Evolutionary conservation across 305 asterid genomes (phyloP).

Genomic region (Fraxinus baroniana): DNA sequence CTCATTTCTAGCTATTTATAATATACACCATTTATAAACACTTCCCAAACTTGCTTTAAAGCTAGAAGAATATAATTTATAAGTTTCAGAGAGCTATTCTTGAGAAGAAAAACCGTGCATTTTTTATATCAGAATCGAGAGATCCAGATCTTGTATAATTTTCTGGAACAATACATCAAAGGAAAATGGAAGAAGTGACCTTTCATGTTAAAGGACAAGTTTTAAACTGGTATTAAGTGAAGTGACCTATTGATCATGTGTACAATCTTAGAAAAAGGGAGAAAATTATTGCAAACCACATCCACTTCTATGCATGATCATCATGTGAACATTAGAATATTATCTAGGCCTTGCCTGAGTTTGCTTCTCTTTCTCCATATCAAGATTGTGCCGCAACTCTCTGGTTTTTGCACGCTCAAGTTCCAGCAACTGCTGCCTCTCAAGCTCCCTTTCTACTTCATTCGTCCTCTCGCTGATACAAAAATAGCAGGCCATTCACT

Average conservation of each 20-base stretch:
- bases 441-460: conserved; percentile 89
- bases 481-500: conserved; percentile 18
- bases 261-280: conserved; percentile 3
- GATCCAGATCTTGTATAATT: not conserved
- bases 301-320: conserved; percentile 4
- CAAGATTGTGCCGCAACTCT: conserved; percentile 89
- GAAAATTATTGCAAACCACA: not conserved
- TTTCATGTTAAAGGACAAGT: conserved; percentile 16
- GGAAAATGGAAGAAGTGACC: not conserved
- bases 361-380: conserved; percentile 93
- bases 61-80: not conserved
- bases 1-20: not conserved
- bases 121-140: not conserved
- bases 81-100: not conserved
- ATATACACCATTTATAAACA: not conserved
- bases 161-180: not conserved
- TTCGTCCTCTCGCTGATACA: conserved; percentile 63
- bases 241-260: not conserved
- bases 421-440: conserved; percentile 80
- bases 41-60: not conserved
- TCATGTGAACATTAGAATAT: conserved; percentile 17
- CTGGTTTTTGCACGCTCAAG: conserved; percentile 88
- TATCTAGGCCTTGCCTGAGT: conserved; percentile 66
- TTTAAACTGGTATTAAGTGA: not conserved
- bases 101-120: not conserved